A percentile compares a stretch with the other conserved stretches of the same genome.
phyloP scores from a whole-genome alignment of 192 early-diverging fungal species.

The Backusella morwellensis region DNA sequence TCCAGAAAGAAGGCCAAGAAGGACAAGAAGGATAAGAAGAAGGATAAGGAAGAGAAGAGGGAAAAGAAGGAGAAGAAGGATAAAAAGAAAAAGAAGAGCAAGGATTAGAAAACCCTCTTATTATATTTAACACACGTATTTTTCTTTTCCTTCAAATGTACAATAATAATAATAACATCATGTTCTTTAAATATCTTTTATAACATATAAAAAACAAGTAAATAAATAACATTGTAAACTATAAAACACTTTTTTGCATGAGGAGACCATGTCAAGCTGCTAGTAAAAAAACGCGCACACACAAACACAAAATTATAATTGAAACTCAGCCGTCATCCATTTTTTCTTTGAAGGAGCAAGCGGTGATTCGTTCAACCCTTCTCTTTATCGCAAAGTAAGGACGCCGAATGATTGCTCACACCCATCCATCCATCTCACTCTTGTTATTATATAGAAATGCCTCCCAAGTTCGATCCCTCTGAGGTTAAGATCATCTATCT shows the following conservation, averaged over 20 bases:
- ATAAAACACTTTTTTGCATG: no score
- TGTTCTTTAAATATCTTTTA: not conserved
- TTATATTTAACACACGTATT: not conserved
- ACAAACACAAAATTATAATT: not conserved
- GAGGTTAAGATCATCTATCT: slow-evolving; percentile 86
- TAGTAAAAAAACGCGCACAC: not conserved
- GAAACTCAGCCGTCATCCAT: not conserved
- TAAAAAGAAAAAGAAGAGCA: slow-evolving; percentile 54
- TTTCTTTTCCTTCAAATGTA: not conserved
- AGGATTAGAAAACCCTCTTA: slow-evolving; percentile 26
- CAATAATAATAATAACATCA: not conserved
- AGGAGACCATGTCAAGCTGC: no score
- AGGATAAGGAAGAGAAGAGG: slow-evolving; percentile 53
- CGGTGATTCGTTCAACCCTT: slow-evolving; percentile 1
- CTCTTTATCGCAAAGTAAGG: slow-evolving; percentile 13
- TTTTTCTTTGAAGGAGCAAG: not conserved
- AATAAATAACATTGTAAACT: no score
- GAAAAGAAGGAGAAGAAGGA: slow-evolving; percentile 33
- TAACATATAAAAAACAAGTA: no score
- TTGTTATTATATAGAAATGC: slow-evolving; percentile 34
- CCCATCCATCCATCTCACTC: slow-evolving; percentile 26
- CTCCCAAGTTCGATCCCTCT: slow-evolving; percentile 87
- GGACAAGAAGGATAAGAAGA: slow-evolving; percentile 58
- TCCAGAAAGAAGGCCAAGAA: slow-evolving; percentile 47
- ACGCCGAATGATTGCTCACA: not conserved